Base-by-base conservation (phyloP, 257 asterid species). In the Fraxinus excelsior region DNA sequence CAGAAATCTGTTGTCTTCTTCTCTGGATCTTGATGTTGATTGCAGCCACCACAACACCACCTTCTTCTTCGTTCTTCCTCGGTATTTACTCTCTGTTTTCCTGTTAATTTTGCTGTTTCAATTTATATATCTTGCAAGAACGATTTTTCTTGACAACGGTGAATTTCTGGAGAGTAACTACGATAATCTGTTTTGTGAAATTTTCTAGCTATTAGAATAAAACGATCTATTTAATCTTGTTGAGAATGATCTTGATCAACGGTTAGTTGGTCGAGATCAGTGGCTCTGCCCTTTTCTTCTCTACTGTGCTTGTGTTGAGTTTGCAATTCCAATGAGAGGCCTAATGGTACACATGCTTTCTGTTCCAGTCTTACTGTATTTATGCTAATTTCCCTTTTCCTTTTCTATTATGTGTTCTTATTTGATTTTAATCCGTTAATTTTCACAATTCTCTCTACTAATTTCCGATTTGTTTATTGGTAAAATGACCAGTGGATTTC, bases 21-120 rank as follows among this genome's bases (percentile, higher is more conserved):
- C 37, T 74, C 71, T 25, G n/a, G 67, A 51, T 14, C 29, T 62
- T 38, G 72, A 74, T 74, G 72, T 62, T 64, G 64, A 74, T 28
- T 14, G 78, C 71, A 56, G 58, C 70, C 13, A 49, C 53, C 2
- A 3, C 58, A 73, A 5, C 58, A 7, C 13, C 70, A 21, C 0
- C 60, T n/a, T 58, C 51, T 14, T 37, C 49, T 26, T 7, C 38
- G 5, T 11, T 64, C 64, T 37, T 53, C 67, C 40, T 37, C 28
- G 78, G 78, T 74, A 74, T 25, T 62, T 8, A 62, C 68, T 0
- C 25, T 23, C 19, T 3, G 4, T 58, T 28, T 25, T 23, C 21
- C 28, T 11, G 2, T 16, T 60, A 28, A n/a, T 25, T 29, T 53
- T 35, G 1, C 0, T 16, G 3, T 72, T 51, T 73, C 46, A 9